Evolutionary conservation across 768 basidiomycete species (phyloP), one percentile per base, ranked within the genome.

Genomic region (Chiua virens): DNA sequence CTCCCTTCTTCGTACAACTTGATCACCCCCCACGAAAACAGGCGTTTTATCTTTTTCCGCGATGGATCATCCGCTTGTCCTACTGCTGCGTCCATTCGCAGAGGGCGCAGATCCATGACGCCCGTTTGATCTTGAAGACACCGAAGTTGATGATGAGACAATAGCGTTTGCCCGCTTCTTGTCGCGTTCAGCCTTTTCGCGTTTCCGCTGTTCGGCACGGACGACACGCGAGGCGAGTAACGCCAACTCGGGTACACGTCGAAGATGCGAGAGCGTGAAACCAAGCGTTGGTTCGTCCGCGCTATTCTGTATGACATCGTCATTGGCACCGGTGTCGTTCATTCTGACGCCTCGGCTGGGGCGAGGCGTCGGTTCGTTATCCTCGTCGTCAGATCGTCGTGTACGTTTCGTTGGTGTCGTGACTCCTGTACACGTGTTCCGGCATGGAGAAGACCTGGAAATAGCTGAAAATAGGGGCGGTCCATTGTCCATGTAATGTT

Each of bases 401-500:
- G 46, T 23, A 14, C 48, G 59, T 58, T 75, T 79, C 2, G 70
- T 77, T 1, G 76, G 74, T 36, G 55, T 59, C 48, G 50, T 40
- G 42, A 30, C 9, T 11, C 32, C 25, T 46, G 47, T 34, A 52
- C 53, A 47, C 6, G 45, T 46, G 5, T 49, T 43, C 13, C 43
- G 49, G 10, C 49, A 25, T n/a, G 43, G 54, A 27, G 39, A 56
- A 8, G 47, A 11, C 2, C n/a, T 36, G 4, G 50, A 30, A 20
- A 14, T 9, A n/a, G 30, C 8, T 7, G 34, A 27, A 23, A 45
- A 55, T 2, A 47, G 45, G 0, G 45, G 61, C 44, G 34, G 70
- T 0, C 75, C 76, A 58, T 83, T 73, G 58, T 87, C 82, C 85
- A 92, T 86, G 66, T 82, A 91, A 57, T 90, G 85, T 56, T 87